A percentile compares a stretch with the other conserved stretches of the same genome.
phyloP scores from a whole-genome alignment of 2,329 filamentous ascomycete genomes.

The Sclerotinia nivalis region DNA sequence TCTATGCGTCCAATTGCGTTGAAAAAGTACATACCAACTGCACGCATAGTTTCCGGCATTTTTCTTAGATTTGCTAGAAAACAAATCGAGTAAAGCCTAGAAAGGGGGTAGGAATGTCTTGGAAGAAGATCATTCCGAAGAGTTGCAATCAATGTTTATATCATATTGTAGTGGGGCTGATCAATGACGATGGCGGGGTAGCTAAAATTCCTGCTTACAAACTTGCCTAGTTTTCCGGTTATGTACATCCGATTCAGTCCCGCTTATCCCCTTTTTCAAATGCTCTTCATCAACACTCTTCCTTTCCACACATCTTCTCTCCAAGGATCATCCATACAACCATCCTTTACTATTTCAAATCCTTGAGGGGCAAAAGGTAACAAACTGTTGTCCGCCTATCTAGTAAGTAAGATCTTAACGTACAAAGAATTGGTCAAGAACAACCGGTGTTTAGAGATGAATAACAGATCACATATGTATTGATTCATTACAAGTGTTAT shows the following conservation, averaged over 20 bases:
- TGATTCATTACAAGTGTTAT: too few species aligned
- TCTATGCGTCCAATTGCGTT: background rate
- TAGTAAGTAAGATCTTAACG: too few species aligned
- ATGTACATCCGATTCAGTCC: background rate
- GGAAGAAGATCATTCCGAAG: background rate
- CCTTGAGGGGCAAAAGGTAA: too few species aligned
- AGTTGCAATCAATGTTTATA: background rate
- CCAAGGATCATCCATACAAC: too few species aligned
- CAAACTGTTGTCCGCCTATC: too few species aligned
- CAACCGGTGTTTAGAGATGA: too few species aligned
- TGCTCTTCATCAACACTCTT: too few species aligned
- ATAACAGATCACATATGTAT: too few species aligned
- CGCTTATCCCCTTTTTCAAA: background rate
- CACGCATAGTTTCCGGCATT: slow-evolving; percentile 38
- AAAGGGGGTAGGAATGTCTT: background rate
- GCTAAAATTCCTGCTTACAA: slow-evolving; percentile 24
- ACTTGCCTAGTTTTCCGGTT: background rate
- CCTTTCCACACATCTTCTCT: too few species aligned
- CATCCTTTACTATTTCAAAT: too few species aligned
- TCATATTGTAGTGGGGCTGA: slow-evolving; percentile 4
- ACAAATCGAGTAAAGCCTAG: background rate
- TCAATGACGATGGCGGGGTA: slow-evolving; percentile 28
- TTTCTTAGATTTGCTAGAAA: background rate
- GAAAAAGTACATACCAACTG: slow-evolving; percentile 33
- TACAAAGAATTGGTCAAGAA: too few species aligned